Evolutionary conservation across 1,284 basidiomycete genomes (phyloP), one percentile per base, ranked within the genome.

Genomic region (Agaricales sp.): DNA sequence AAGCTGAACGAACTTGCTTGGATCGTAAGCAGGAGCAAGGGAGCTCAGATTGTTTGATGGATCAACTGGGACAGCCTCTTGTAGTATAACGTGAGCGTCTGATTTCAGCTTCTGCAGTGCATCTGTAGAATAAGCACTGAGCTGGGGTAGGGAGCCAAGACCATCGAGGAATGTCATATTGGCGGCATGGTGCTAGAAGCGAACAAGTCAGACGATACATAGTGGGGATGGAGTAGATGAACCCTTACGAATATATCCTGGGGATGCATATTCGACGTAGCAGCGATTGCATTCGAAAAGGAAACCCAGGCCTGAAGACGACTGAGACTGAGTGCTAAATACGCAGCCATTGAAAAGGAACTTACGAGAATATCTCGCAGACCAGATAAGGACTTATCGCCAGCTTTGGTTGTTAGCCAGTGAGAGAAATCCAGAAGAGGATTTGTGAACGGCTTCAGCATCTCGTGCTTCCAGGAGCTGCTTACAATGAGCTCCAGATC

Each of bases 311-410:
- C 89, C 91, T 94, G 53, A 49, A 54, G 44, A 48, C 53, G 25
- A 57, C n/a, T 19, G 24, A 47, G 45, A 47, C 53, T 26, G 51
- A 23, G 46, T 55, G 50, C 13, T 38, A 30, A 30, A 19, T 1
- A 45, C 13, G 37, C 14, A 46, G n/a, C 39, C 50, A 51, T 3
- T 49, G 37, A 6, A 39, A 23, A 39, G 16, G 44, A 39, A 67
- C 85, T 57, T 61, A 92, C 91, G 58, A 98, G 67, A 45, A 98
- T 82, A 65, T 99, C 96, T 53, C 97, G 80, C 49, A 99, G 67
- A 47, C 88, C 86, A 48, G 87, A 68, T 18, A 89, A 65, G 44
- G 87, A 81, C 11, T 64, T 68, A 57, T 91, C 87, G 2, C 78
- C 81, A 1, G 88, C 69, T 52, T 74, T 73, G 8, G 64, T 60